phyloP scores from a whole-genome alignment of 176 grass and related monocot species.

The Elaeis guineensis region DNA sequence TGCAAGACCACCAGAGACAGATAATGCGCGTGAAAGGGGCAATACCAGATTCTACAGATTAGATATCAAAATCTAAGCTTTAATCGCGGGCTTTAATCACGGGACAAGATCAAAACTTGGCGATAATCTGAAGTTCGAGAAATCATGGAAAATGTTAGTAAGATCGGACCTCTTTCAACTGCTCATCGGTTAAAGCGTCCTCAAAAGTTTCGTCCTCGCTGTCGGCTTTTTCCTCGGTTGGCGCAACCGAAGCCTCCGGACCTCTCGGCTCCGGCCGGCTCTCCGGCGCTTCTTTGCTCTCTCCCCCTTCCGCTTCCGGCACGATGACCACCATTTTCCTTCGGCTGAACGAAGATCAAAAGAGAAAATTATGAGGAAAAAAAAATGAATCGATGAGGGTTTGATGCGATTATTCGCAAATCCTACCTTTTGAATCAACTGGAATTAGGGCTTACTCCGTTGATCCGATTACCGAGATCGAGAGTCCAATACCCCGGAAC shows the following conservation, averaged over 20 bases:
- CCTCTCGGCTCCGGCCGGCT: not conserved
- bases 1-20: too few relatives aligned
- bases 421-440: too few relatives aligned
- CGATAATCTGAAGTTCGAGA: not conserved
- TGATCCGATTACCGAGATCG: too few relatives aligned
- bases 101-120: not conserved
- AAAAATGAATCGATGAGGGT: too few relatives aligned
- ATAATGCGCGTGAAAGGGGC: too few relatives aligned
- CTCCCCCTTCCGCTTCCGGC: conserved; percentile 19
- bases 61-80: not conserved
- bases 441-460: too few relatives aligned
- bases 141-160: not conserved
- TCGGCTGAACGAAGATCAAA: too few relatives aligned
- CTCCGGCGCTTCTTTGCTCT: not conserved
- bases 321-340: conserved; percentile 62
- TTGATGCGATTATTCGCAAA: too few relatives aligned
- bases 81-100: not conserved
- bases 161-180: conserved; percentile 59
- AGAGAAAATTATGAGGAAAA: too few relatives aligned
- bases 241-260: conserved; percentile 10
- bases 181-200: conserved; percentile 84
- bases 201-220: conserved; percentile 59
- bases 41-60: too few relatives aligned
- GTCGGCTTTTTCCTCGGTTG: conserved; percentile 2
- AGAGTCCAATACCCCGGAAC: too few relatives aligned